phyloP scores from a whole-genome alignment of 2,329 filamentous ascomycete genomes.

The Trichoderma koningii region DNA sequence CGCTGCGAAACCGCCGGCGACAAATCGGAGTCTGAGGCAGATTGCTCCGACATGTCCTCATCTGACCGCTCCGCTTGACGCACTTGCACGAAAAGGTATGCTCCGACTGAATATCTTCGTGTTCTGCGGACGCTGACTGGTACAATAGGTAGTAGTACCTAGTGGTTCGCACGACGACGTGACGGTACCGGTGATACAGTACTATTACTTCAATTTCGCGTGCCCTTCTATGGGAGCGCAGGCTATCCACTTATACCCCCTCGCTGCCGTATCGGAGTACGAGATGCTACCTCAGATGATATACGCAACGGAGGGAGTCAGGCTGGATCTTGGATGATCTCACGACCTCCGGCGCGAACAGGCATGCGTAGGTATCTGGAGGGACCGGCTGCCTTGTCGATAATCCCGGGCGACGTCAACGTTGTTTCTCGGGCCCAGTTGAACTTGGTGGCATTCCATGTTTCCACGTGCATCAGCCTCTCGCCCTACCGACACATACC shows the following conservation, averaged over 20 bases:
- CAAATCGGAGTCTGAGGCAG: background rate
- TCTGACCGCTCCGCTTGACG: constrained; percentile 12
- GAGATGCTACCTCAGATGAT: constrained; percentile 17
- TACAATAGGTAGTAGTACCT: background rate
- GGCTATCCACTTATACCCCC: background rate
- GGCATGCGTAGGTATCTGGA: constrained; percentile 10
- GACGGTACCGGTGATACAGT: too few relatives aligned
- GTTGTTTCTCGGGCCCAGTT: background rate
- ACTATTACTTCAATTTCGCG: too few relatives aligned
- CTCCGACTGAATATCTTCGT: background rate
- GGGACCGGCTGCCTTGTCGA: constrained; percentile 15
- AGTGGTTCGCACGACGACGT: too few relatives aligned
- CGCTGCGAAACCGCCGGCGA: constrained; percentile 3
- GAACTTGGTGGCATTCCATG: constrained; percentile 18
- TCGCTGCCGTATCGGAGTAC: constrained; percentile 2
- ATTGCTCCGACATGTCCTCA: constrained; percentile 8
- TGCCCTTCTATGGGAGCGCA: background rate
- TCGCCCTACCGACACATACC: background rate
- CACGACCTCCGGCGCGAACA: constrained; percentile 15
- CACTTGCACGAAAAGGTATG: constrained; percentile 11
- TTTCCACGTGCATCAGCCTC: constrained; percentile 19
- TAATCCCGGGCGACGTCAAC: constrained; percentile 18
- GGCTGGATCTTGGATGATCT: constrained; percentile 21
- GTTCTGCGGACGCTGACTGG: background rate
- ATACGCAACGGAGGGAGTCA: constrained; percentile 10